Percentiles rank a stretch among this genome's conserved stretches.
Conservation (phyloP, 2,329 filamentous ascomycete species). For the Lachnellula subtilissima region DNA sequence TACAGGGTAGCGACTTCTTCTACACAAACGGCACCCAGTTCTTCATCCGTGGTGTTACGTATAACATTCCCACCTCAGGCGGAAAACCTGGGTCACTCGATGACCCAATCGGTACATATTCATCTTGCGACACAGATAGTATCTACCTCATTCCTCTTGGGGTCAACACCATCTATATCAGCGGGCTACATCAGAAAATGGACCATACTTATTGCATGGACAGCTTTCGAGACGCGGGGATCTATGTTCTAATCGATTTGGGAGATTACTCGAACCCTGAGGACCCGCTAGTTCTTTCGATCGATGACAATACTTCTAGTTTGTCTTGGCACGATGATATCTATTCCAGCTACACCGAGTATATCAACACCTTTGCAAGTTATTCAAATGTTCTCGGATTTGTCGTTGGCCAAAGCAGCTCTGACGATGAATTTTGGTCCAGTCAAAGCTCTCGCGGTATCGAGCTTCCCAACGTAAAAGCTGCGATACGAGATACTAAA, state of each 20-base stretch:
- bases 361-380: slow-evolving; percentile 57
- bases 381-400: slow-evolving; percentile 63
- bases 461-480: slow-evolving; percentile 50
- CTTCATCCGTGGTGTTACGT: slow-evolving; percentile 57
- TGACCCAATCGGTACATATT: slow-evolving; percentile 64
- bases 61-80: slow-evolving; percentile 45
- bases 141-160: slow-evolving; percentile 60
- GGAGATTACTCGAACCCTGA: not conserved
- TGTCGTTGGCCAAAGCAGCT: slow-evolving; percentile 49
- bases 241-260: slow-evolving; percentile 78
- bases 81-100: slow-evolving; percentile 39
- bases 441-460: slow-evolving; percentile 1
- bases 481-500: slow-evolving; percentile 50
- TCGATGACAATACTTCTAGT: slow-evolving; percentile 36
- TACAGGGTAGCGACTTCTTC: slow-evolving; percentile 11
- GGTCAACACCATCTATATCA: slow-evolving; percentile 66
- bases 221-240: slow-evolving; percentile 63
- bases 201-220: slow-evolving; percentile 65
- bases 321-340: slow-evolving; percentile 70
- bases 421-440: slow-evolving; percentile 24
- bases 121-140: slow-evolving; percentile 44
- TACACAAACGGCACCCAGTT: slow-evolving; percentile 53
- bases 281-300: too few species aligned
- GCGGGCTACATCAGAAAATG: slow-evolving; percentile 63
- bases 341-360: slow-evolving; percentile 48